Base-by-base conservation (phyloP, 345 rosid species). In the Iberis pinnata region DNA sequence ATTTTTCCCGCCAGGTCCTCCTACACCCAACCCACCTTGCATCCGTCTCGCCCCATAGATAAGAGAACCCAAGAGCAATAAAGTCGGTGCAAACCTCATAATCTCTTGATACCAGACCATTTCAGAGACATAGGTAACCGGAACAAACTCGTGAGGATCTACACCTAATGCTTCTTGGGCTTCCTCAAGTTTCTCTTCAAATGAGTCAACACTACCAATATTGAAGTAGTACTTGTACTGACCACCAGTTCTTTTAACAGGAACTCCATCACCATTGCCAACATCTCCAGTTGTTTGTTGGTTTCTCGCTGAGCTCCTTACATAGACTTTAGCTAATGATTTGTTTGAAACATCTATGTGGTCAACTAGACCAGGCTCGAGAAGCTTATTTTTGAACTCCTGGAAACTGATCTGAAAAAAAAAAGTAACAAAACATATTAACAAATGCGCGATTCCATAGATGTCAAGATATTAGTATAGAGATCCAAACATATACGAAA, bases 301-400 rank as follows among this genome's bases (percentile, higher is more conserved):
- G 76, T 44, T 72, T 35, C 33, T 60, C 3, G 79, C 76, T 15
- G 79, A 58, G 63, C 60, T 76, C 58, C 78, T 81, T n/a, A 83
- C 89, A 64, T 69, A 85, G 33, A 92, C 88, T 71, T 92, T 92
- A 4, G 95, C 98, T 61, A 88, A 86, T 39, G 94, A 80, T 72
- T 92, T 88, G 62, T 88, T 83, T 25, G 88, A 77, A 50, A 92
- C 86, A 61, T 85, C 90, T 18, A 92, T 78, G 71, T 65, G 95
- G 78, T 92, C 97, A 52, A 92, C 98, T 63, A 88, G 38, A 62
- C 95, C 97, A 20, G 86, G 94, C 69, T 88, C 94, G n/a, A 92
- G 86, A 42, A 88, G 82, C 80, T 83, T 83, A 77, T 88, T 88
- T 51, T 81, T 85, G 78, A 88, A 88, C 75, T 88, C 98, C 58